Base-by-base conservation (phyloP, 768 basidiomycete species). In the Clathrus columnatus region DNA sequence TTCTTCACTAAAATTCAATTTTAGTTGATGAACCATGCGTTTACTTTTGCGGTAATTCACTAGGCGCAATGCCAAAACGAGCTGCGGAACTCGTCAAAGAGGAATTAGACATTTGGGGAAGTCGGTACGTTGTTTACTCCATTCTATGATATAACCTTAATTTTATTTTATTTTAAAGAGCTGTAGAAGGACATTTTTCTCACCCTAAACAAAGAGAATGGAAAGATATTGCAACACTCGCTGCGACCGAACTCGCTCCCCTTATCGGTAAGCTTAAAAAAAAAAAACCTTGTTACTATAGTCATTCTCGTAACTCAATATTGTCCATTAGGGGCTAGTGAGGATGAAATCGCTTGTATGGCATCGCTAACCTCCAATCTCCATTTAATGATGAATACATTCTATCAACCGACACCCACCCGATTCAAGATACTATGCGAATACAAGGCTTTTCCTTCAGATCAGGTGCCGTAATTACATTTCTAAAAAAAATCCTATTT, bases 341-440 rank as follows among this genome's bases (percentile, higher is more conserved):
- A 85, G 70, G 78, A 80, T 59, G 96, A 99, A 78, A 89, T 98
- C 48, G 91, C 89, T 17, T 92, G 91, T 70, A 97, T 97, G 84
- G 84, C 89, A 67, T 91, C 92, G 49, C 72, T 98, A 68, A 99
- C 96, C 46, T 83, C 84, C 62, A 99, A 99, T 74, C 78, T 99
- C 56, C 93, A 99, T 73, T 82, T 94, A 59, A 84, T 96, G 82
- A 89, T 97, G 83, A 79, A 83, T 65, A 83, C 84, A 23, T 98
- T 99, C 72, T 98, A 97, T 72, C 84, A 86, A 57, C 96, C 96
- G 18, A 91, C 88, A 24, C 64, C 78, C 52, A 76, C 76, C 60
- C 83, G 93, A 51, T 92, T 80, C 75, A 98, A 94, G 77, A 92
- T 99, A 67, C 74, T 99, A 56, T 95, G 91, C 72, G 96, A 99